Evolutionary conservation across 2,329 filamentous ascomycete genomes (phyloP).

Genomic region (Cladobotryum mycophilum): DNA sequence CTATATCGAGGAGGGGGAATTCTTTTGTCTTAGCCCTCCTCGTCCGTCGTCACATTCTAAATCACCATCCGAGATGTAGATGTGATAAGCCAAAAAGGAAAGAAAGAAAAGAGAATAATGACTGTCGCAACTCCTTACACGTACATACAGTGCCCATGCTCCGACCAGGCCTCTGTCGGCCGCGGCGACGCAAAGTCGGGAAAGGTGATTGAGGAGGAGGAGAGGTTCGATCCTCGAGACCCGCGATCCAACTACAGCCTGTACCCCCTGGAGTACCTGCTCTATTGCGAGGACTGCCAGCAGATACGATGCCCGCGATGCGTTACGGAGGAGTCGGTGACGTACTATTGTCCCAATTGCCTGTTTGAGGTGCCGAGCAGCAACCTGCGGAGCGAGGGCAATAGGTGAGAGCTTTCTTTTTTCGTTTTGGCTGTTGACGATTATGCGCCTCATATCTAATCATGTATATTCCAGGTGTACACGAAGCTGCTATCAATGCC

Average conservation of each 20-base stretch:
- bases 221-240: conserved; percentile 80
- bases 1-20: not conserved
- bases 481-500: conserved; percentile 92
- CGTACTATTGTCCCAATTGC: conserved; percentile 92
- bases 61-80: conserved; percentile 3
- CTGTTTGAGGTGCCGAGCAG: conserved; percentile 94
- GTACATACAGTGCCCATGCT: conserved; percentile 62
- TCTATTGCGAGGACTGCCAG: conserved; percentile 97
- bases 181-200: conserved; percentile 25
- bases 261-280: conserved; percentile 84
- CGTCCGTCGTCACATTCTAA: not conserved
- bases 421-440: not conserved
- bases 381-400: conserved; percentile 86
- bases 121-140: conserved; percentile 53
- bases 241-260: conserved; percentile 85
- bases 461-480: conserved; percentile 59
- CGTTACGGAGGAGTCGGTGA: conserved; percentile 86
- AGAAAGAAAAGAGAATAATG: conserved; percentile 29
- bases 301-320: conserved; percentile 92
- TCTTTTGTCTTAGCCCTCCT: not conserved
- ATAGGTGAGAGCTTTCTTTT: conserved; percentile 56
- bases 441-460: not conserved
- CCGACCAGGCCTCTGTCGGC: conserved; percentile 36
- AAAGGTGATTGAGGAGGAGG: conserved; percentile 51
- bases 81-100: not conserved